Evolutionary conservation across 2,329 filamentous ascomycete genomes (phyloP), one percentile per base, ranked within the genome.

Genomic region (Coniochaeta prunicola): DNA sequence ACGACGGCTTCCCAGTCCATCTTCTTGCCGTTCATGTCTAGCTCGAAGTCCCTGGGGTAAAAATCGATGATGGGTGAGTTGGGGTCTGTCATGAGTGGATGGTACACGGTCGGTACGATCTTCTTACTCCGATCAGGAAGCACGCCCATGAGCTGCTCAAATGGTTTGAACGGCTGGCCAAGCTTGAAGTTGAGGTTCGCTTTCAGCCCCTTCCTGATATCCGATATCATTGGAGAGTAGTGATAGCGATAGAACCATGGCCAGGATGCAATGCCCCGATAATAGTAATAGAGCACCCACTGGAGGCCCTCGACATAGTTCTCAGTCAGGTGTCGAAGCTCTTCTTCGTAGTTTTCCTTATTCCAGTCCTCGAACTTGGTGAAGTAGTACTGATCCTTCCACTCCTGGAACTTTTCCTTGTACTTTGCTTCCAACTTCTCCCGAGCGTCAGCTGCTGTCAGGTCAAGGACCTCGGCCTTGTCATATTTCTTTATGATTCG

Each of bases 11-110:
- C 94, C 94, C 94, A 99, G 63, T 99, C 96, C 89, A 96, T 96
- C 77, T 96, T 99, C 79, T 99, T 99, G 60, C 94, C 96, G 67
- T 99, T 97, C 94, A 99, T 97, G 71, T 99, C 96, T 42, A 99
- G 80, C 64, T 96, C 91, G 68, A 99, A 99, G 67, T 99, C 94
- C 66, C 93, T 85, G 2, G 94, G 94, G 68, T 99, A 99, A 71
- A 99, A 99, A 70, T 99, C 94, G 68, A 96, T 89, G 71, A 99
- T 99, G 1, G 94, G 92, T 17, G 93, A 97, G 17, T 89, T 84
- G 1, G 88, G 81, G 58, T 90, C 90, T 1, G 91, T 97, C 94
- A 99, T 99, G 55, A 99, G 80, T 28, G 91, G 86, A 74, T 94
- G 91, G 73, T 96, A 97, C 4, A 92, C 86, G 36, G 76, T 74